A percentile compares a stretch with the other conserved stretches of the same genome.
phyloP scores from a whole-genome alignment of 2,329 filamentous ascomycete species.

The Coniochaeta prunicola region DNA sequence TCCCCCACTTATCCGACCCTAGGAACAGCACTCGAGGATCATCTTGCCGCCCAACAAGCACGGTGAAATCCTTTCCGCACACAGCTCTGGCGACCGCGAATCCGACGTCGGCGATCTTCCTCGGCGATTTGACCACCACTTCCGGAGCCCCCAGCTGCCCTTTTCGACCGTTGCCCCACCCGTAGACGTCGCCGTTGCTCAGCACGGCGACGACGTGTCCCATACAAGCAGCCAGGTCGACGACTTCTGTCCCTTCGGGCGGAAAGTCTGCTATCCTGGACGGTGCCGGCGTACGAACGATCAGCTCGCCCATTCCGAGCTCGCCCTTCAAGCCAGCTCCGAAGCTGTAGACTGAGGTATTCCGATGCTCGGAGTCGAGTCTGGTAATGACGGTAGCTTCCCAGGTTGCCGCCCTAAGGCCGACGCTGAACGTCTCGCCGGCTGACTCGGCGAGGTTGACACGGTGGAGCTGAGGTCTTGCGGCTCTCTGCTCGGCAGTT shows the following conservation, averaged over 20 bases:
- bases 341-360: conserved; percentile 50
- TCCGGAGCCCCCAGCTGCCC: conserved; percentile 66
- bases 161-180: conserved; percentile 84
- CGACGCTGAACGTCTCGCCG: conserved; percentile 16
- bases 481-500: conserved; percentile 10
- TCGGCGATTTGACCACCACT: conserved; percentile 49
- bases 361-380: conserved; percentile 32
- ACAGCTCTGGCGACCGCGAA: conserved; percentile 63
- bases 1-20: conserved; percentile 67
- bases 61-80: conserved; percentile 83
- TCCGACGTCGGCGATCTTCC: conserved; percentile 46
- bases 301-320: conserved; percentile 53
- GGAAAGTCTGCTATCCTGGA: conserved; percentile 56
- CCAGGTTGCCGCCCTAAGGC: conserved; percentile 67
- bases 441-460: conserved; percentile 26
- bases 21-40: conserved; percentile 59
- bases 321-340: conserved; percentile 67
- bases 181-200: conserved; percentile 69
- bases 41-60: conserved; percentile 50
- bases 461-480: conserved; percentile 28
- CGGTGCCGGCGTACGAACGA: conserved; percentile 40
- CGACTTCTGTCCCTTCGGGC: conserved; percentile 47
- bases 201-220: conserved; percentile 70
- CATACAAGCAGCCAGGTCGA: conserved; percentile 65
- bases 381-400: conserved; percentile 60